These are phyloP conservation scores for Prototheca cutis DNA, from an alignment of 163 green algal species.

Conservation along the genomic window DNA sequence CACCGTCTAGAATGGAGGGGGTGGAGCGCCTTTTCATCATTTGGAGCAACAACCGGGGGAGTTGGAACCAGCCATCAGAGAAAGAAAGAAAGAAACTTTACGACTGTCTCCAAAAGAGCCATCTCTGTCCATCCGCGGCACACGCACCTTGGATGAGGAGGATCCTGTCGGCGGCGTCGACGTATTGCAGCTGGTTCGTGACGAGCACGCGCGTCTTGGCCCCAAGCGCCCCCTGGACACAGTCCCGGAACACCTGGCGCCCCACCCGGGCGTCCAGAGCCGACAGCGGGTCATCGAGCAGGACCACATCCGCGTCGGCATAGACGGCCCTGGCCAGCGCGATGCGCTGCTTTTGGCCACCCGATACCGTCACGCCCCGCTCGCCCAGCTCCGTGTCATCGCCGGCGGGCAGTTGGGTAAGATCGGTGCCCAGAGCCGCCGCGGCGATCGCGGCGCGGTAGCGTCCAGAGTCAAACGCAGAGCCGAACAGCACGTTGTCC, in stretches of 20 bases:
- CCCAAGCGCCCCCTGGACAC: slow-evolving; percentile 10
- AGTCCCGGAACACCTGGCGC: background rate
- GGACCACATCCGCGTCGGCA: slow-evolving; percentile 23
- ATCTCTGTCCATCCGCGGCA: too few relatives aligned
- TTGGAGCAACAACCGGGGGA: too few relatives aligned
- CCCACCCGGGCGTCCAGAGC: slow-evolving; percentile 40
- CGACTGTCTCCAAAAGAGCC: too few relatives aligned
- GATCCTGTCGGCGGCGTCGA: slow-evolving; percentile 33
- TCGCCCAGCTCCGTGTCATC: slow-evolving; percentile 38
- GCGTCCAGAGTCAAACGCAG: background rate
- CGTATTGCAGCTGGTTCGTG: slow-evolving; percentile 37
- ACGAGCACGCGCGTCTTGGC: slow-evolving; percentile 28
- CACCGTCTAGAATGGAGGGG: too few relatives aligned
- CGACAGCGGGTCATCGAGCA: slow-evolving; percentile 62
- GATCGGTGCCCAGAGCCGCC: slow-evolving; percentile 26
- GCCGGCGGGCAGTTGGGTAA: slow-evolving; percentile 31
- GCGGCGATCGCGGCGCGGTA: slow-evolving; percentile 7
- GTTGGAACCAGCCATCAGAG: too few relatives aligned
- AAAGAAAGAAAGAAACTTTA: too few relatives aligned
- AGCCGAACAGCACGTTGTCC: slow-evolving; percentile 18
- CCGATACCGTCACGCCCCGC: slow-evolving; percentile 34
- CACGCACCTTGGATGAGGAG: slow-evolving; percentile 44
- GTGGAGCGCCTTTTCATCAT: too few relatives aligned
- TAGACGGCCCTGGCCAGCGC: slow-evolving; percentile 59
- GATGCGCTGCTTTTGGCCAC: slow-evolving; percentile 46